Conservation (phyloP, 164 flowering plant genomes). For the Annona squamosa region DNA sequence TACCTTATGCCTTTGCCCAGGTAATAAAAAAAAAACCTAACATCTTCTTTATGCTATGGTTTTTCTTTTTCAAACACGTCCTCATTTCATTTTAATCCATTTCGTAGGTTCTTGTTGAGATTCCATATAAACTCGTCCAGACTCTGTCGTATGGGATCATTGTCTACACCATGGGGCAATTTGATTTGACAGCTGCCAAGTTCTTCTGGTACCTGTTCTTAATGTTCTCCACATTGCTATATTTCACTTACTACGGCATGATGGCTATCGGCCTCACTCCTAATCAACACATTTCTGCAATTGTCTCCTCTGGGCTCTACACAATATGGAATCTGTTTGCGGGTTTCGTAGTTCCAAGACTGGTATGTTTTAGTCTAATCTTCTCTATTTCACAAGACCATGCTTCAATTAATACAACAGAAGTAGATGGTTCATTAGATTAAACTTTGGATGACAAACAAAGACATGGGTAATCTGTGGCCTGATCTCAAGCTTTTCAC, state of each 20-base stretch:
- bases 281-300: slow-evolving; percentile 45
- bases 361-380: slow-evolving; percentile 32
- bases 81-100: not conserved
- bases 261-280: slow-evolving; percentile 67
- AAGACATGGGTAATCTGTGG: not conserved
- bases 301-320: slow-evolving; percentile 45
- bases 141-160: slow-evolving; percentile 33
- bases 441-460: not conserved
- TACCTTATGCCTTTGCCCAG: slow-evolving; percentile 58
- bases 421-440: not conserved
- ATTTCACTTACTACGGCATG: slow-evolving; percentile 67
- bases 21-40: slow-evolving; percentile 15
- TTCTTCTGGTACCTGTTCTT: slow-evolving; percentile 59
- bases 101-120: slow-evolving; percentile 38
- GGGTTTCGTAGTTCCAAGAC: slow-evolving; percentile 51
- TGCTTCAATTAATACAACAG: not conserved
- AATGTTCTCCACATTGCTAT: slow-evolving; percentile 52
- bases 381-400: not conserved
- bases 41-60: too few relatives aligned
- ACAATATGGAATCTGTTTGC: slow-evolving; percentile 55
- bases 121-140: slow-evolving; percentile 43
- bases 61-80: not conserved
- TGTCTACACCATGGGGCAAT: slow-evolving; percentile 55
- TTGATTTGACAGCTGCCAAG: slow-evolving; percentile 54
- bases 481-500: not conserved